Evolutionary conservation across 2,329 filamentous ascomycete genomes (phyloP).

Genomic region (Colletotrichum tamarilloi): DNA sequence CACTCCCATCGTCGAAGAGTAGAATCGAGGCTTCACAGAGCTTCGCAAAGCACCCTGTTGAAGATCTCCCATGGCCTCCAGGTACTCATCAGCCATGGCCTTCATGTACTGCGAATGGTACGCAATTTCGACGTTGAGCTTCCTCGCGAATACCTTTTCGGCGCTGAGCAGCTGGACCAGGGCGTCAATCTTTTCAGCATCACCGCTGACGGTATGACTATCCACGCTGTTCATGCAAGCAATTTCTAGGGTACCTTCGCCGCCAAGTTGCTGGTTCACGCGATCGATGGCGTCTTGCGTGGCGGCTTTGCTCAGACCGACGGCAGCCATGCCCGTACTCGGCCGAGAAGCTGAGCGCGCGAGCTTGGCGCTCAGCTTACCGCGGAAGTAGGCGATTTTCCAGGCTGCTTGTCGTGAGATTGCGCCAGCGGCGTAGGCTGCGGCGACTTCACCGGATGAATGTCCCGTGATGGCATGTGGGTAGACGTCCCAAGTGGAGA

Average conservation of each 20-base stretch:
- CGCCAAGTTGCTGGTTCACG: conserved; percentile 36
- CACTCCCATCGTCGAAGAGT: conserved; percentile 23
- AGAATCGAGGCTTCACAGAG: conserved; percentile 18
- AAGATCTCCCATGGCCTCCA: conserved; percentile 23
- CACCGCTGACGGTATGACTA: conserved; percentile 60
- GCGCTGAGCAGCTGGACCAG: conserved; percentile 45
- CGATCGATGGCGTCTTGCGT: conserved; percentile 40
- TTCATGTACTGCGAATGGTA: conserved; percentile 67
- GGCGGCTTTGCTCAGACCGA: conserved; percentile 46
- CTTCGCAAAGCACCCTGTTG: conserved; percentile 3
- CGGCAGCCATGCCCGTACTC: conserved; percentile 52
- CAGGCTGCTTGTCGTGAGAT: conserved; percentile 55
- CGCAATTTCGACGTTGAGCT: conserved; percentile 60
- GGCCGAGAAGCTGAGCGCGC: conserved; percentile 46
- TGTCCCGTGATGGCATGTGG: conserved; percentile 56
- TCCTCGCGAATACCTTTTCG: conserved; percentile 56
- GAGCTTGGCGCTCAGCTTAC: conserved; percentile 40
- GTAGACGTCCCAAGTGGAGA: conserved; percentile 54
- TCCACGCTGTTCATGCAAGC: conserved; percentile 63
- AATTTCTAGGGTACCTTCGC: conserved; percentile 44
- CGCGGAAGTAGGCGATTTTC: conserved; percentile 62
- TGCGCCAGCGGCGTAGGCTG: conserved; percentile 54
- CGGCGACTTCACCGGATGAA: conserved; percentile 60
- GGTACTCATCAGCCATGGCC: conserved; percentile 50
- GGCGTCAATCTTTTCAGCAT: conserved; percentile 40